Evolutionary conservation across 208 protist genomes (phyloP), one percentile per base, ranked within the genome.

Genomic region (Trypanosoma rangeli): DNA sequence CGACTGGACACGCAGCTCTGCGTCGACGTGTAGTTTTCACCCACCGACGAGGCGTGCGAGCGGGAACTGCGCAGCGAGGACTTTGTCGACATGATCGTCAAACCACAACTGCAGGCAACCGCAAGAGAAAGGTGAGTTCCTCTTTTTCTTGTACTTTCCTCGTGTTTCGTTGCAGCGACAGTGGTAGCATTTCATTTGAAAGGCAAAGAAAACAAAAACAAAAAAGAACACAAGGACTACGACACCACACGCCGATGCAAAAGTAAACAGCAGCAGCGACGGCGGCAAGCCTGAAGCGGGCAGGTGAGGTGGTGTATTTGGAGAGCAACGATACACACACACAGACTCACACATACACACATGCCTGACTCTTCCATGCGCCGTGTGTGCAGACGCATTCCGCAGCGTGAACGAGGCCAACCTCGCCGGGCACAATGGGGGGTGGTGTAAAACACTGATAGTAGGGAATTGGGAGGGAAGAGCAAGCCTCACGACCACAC

Each of bases 11-110:
- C 55, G 35, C 67, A 63, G 74, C 82, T 87, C 67, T 82, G 70
- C 62, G 64, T 78, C 52, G 84, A 87, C 20, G 75, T 67, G 22
- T 55, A 52, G 22, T 82, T 90, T 60, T 86, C 78, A 8, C 86
- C 86, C 13, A 70, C 67, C 35, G 89, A 90, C 16, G 86, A 89
- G 64, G 24, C 64, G 60, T 74, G 69, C 56, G 88, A 90, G 62
- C 72, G 78, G 24, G 65, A 79, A 69, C 89, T 86, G 57, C 73
- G 75, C 68, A 80, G 50, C 4, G 86, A 90, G 8, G 77, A 82
- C 48, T 86, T 86, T 1, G 74, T 84, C 49, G 86, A 92, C 85
- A 91, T 81, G 20, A 20, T 53, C 9, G 49, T 64, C 4, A 31
- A 24, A 55, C 58, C 18, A 31, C 54, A 3, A 16, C 28, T 28